Evolutionary conservation across 2,329 filamentous ascomycete genomes (phyloP), one percentile per base, ranked within the genome.

Genomic region (Penicillium capsulatum): DNA sequence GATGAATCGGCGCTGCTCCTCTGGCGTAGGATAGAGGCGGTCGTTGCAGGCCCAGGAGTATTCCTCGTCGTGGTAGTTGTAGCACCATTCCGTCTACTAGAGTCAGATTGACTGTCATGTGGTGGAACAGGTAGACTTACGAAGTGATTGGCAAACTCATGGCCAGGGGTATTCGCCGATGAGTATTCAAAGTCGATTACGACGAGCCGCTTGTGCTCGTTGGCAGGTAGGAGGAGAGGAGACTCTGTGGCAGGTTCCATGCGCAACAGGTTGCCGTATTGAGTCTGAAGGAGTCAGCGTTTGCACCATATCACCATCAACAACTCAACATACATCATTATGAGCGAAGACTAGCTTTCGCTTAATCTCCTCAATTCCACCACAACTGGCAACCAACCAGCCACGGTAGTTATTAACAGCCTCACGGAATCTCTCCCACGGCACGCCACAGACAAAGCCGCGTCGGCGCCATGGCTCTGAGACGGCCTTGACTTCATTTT

Each of bases 131-230:
- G 9, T 17, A 13, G 22, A 62, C 74, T 68, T 67, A 78, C 86
- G 66, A 98, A 98, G 66, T 98, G 92, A 63, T 98, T 98, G 42
- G 89, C 92, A 61, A 98, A 97, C 65, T 98, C 92, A 11, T 88
- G 74, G 1, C 89, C 92, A 0, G 81, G 81, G 0, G 83, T 75
- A 61, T 97, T 98, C 41, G 91, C 89, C 2, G 83, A 90, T 1
- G 92, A 86, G 61, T 98, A 98, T 60, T 98, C 92, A 57, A 98
- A 98, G 63, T 98, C 92, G 58, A 98, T 98, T 48, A 98, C 92
- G 11, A 97, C 78, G 10, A 98, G 78, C 66, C 94, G 91, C 65
- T 94, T 97, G 69, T 98, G 92, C 53, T 91, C 82, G 65, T 97
- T 97, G 42, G 86, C 82, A 0, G 92, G 89, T 34, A 92, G 79